Evolutionary conservation across 495 filamentous ascomycete species (phyloP).

Genomic region (Choiromyces venosus): DNA sequence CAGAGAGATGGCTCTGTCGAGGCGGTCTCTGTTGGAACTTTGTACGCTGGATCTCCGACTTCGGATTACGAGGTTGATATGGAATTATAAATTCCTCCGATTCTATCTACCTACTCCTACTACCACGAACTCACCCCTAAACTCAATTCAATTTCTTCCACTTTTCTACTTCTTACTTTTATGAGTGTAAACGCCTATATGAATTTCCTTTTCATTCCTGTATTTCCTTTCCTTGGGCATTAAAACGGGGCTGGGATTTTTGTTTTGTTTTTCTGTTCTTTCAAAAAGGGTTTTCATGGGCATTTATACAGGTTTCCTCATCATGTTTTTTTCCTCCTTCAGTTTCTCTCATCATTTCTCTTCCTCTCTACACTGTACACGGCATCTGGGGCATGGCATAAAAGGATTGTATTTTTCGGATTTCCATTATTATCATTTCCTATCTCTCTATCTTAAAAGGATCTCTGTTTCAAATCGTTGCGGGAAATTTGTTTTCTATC

Average conservation of each 20-base stretch:
- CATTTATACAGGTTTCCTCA: neutral
- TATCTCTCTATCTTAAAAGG: neutral
- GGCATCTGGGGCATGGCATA: constrained; percentile 1
- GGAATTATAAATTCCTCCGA: constrained; percentile 20
- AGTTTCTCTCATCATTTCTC: neutral
- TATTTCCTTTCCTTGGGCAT: neutral
- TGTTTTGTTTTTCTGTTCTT: neutral
- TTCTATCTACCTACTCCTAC: neutral
- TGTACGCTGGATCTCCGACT: constrained; percentile 8
- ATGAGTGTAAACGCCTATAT: constrained; percentile 14
- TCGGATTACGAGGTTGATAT: constrained; percentile 34
- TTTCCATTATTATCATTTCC: neutral
- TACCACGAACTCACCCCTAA: neutral
- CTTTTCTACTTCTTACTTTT: neutral
- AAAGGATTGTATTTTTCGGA: neutral
- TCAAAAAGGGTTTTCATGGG: neutral
- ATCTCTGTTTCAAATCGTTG: neutral
- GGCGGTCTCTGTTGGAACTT: constrained; percentile 12
- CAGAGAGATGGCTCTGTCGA: neutral
- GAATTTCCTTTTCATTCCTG: neutral
- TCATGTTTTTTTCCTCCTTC: constrained; percentile 3
- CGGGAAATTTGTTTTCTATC: neutral
- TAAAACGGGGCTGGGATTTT: neutral
- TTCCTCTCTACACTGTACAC: neutral
- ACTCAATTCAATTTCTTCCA: neutral